Evolutionary conservation across 345 rosid genomes (phyloP).

Genomic region (Limnanthes douglasii): DNA sequence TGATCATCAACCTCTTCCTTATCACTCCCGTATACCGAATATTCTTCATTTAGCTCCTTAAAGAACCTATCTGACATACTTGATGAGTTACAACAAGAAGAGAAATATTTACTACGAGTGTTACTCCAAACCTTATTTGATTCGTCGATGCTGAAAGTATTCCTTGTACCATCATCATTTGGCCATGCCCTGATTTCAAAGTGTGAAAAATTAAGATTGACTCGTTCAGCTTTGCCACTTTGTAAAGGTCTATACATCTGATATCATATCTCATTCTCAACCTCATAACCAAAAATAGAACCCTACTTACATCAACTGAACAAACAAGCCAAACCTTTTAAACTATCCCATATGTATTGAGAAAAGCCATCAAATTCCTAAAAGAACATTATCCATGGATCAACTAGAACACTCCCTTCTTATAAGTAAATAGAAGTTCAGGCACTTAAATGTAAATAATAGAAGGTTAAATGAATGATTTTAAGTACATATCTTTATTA

Average conservation of each 20-base stretch:
- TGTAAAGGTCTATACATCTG: constrained; percentile 73
- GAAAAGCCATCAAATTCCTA: constrained; percentile 94
- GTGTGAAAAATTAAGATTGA: constrained; percentile 84
- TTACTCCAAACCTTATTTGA: constrained; percentile 62
- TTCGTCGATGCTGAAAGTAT: constrained; percentile 81
- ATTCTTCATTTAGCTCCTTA: constrained; percentile 93
- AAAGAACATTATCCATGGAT: constrained; percentile 92
- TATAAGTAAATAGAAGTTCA: no score
- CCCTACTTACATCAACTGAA: constrained; percentile 38
- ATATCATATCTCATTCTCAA: constrained; percentile 29
- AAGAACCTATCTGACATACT: constrained; percentile 68
- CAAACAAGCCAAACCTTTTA: constrained; percentile 91
- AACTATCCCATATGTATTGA: constrained; percentile 84
- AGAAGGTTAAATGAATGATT: no score
- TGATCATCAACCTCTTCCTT: constrained; percentile 84
- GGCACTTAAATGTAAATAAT: no score
- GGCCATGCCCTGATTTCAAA: constrained; percentile 99
- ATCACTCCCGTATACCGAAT: constrained; percentile 89
- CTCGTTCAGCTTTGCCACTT: constrained; percentile 75
- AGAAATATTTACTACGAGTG: constrained; percentile 57
- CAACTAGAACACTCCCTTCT: constrained; percentile 94
- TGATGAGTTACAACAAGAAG: constrained; percentile 97
- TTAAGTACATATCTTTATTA: no score
- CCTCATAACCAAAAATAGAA: constrained; percentile 20
- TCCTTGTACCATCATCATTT: constrained; percentile 85